Conservation (phyloP, 2,329 filamentous ascomycete species). For the Colletotrichum incanum region DNA sequence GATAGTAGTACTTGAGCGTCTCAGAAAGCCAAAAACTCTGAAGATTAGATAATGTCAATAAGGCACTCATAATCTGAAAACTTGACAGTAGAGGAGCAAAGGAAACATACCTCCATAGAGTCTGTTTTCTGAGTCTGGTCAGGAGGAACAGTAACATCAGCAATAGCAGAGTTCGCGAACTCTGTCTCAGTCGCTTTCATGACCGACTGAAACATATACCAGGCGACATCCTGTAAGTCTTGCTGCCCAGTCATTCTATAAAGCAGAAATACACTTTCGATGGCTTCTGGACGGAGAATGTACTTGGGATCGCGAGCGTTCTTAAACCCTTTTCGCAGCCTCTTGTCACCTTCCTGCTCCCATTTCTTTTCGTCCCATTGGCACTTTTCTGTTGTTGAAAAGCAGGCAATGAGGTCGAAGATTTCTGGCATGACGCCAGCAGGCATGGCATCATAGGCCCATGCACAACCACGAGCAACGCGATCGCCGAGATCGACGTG, state of each 20-base stretch:
- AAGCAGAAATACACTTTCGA: conserved; percentile 69
- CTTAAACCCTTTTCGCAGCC: conserved; percentile 71
- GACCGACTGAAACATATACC: conserved; percentile 67
- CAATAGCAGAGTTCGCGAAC: conserved; percentile 64
- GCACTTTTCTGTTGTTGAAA: conserved; percentile 58
- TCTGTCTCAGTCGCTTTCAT: conserved; percentile 62
- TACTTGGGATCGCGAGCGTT: conserved; percentile 67
- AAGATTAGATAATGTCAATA: not conserved
- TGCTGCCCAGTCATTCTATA: conserved; percentile 66
- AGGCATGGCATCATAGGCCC: conserved; percentile 63
- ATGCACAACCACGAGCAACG: conserved; percentile 67
- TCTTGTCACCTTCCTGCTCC: conserved; percentile 45
- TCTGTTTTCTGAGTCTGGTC: conserved; percentile 62
- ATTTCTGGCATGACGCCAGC: conserved; percentile 69
- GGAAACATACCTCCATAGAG: conserved; percentile 50
- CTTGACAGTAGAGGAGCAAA: conserved; percentile 42
- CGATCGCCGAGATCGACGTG: conserved; percentile 61
- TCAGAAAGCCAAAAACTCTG: conserved; percentile 82
- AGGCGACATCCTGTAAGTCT: conserved; percentile 66
- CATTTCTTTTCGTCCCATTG: conserved; percentile 56
- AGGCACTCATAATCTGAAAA: not conserved
- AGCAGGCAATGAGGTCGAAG: conserved; percentile 60
- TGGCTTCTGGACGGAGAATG: conserved; percentile 66
- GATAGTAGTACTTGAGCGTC: conserved; percentile 83
- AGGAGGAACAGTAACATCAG: conserved; percentile 65